Percentiles rank a stretch among this genome's conserved stretches.
phyloP scores from a whole-genome alignment of 2,329 filamentous ascomycete species.

The Aspergillus ibericus region DNA sequence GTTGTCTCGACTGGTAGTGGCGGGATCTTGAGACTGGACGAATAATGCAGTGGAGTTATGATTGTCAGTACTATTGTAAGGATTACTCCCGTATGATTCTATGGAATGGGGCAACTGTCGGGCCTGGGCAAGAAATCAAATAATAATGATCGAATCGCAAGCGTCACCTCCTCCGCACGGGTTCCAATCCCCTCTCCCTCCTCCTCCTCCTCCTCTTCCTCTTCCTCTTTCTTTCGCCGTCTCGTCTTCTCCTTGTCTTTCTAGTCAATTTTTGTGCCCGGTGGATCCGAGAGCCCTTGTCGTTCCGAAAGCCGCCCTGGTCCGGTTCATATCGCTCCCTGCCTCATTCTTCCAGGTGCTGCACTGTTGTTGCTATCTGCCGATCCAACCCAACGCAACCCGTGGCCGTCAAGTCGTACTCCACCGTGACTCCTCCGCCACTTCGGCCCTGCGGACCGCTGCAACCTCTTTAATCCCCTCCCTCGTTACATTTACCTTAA shows the following conservation, averaged over 20 bases:
- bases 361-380: neutral
- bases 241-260: neutral
- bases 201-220: too few species aligned
- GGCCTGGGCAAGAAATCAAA: too few species aligned
- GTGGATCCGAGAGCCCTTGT: neutral
- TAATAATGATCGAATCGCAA: neutral
- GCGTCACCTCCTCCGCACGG: neutral
- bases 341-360: neutral
- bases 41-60: neutral
- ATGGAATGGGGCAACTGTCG: too few species aligned
- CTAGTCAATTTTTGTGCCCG: neutral
- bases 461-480: neutral
- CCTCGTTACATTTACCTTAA: neutral
- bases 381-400: too few species aligned
- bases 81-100: neutral
- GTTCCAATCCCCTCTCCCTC: neutral
- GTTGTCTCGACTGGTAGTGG: neutral
- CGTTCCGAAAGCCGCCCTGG: neutral
- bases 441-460: conserved; percentile 5
- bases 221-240: neutral
- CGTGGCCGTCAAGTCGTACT: conserved; percentile 2
- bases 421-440: conserved; percentile 13
- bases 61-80: neutral
- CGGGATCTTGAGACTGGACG: neutral
- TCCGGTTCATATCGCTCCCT: neutral